Base-by-base conservation (phyloP, 208 protist genomes). In the Lotmaria passim region DNA sequence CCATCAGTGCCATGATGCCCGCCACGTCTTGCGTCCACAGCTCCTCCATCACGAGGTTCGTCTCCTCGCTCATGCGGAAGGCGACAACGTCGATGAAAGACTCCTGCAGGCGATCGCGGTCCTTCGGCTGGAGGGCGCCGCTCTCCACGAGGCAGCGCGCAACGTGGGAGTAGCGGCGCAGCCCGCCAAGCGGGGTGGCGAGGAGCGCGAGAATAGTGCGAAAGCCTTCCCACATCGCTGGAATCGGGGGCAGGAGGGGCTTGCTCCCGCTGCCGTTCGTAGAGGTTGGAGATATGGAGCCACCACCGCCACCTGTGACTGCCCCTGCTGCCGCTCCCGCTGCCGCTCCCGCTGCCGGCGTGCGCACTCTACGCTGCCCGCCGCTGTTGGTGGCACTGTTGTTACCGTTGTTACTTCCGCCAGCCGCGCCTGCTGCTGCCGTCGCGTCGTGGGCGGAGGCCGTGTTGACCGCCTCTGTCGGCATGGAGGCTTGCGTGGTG, bases 131-230 rank as follows among this genome's bases (percentile, higher is more conserved):
- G 15, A 95, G 69, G 7, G 57, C 81, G 46, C 76, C 64, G 23
- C 85, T 82, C 56, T 90, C 80, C 10, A 93, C 48, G 23, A 95
- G 63, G 68, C 85, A 92, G 47, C 84, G 78, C 23, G 82, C 84
- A 15, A 84, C 87, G 63, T 93, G 86, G n/a, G 81, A 75, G 61
- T 85, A 85, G 12, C 90, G 87, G 30, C 82, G 84, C 65, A 93
- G 81, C 4, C 72, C 82, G 8, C 71, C 33, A 23, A 96, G 85
- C 23, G 90, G 88, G 0, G 87, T 90, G 14, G 79, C 71, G n/a
- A 96, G 77, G 53, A 93, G 84, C 52, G 69, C 38, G 14, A 93
- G 66, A 24, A 96, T 52, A 1, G 90, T 91, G 56, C 85, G 71
- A 63, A 93, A 93, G 53, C 90, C 90, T 7, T 73, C 44, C 90